Conservation (phyloP, 2,329 filamentous ascomycete species). For the Talaromyces sp. region DNA sequence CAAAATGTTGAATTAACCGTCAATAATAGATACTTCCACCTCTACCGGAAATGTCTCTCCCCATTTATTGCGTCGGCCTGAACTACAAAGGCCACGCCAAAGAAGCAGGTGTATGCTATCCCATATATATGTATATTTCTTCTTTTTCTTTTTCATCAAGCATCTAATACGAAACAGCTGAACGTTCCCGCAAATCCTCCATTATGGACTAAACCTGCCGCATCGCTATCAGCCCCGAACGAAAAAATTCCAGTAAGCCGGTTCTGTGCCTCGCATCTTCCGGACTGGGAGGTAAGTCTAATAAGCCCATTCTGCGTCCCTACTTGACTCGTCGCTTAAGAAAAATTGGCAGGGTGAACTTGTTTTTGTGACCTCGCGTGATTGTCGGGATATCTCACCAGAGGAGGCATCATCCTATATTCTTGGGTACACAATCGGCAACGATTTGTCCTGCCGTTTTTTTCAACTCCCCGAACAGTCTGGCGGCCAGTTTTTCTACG, state of each 20-base stretch:
- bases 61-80: constrained; percentile 14
- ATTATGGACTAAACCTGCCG: constrained; percentile 11
- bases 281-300: constrained; percentile 10
- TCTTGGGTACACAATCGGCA: neutral
- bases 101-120: constrained; percentile 9
- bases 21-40: constrained; percentile 5
- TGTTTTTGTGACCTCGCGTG: neutral
- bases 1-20: neutral
- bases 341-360: neutral
- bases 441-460: neutral
- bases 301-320: neutral
- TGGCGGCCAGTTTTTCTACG: neutral
- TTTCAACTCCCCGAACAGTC: neutral
- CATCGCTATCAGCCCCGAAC: constrained; percentile 4
- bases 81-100: constrained; percentile 15
- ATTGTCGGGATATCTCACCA: neutral
- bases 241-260: constrained; percentile 7
- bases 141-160: constrained; percentile 10
- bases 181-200: constrained; percentile 8
- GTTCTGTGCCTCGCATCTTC: constrained; percentile 11
- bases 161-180: constrained; percentile 2
- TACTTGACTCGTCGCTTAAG: neutral
- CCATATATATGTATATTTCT: too few species aligned
- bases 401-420: neutral
- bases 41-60: constrained; percentile 1